Conservation (phyloP, 176 grass and related monocot genomes). For the Triticum timopheevii region DNA sequence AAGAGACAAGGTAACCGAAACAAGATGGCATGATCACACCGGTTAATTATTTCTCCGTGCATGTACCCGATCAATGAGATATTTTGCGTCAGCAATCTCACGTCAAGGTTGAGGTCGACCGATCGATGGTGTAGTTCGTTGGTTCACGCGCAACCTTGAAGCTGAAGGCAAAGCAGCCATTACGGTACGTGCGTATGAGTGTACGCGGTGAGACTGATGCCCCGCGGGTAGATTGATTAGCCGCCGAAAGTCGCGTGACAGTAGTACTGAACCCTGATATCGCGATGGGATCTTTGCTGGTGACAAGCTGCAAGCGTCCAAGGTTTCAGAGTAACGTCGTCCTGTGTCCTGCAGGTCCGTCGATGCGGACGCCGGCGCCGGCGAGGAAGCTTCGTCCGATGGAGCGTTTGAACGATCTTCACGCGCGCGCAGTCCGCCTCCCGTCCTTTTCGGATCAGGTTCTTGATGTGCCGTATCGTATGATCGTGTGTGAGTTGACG, state of each 20-base stretch:
- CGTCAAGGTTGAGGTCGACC: neutral
- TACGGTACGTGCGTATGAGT: neutral
- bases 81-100: neutral
- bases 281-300: neutral
- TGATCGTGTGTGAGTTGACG: neutral
- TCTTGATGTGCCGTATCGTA: neutral
- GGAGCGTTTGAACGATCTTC: neutral
- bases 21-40: neutral
- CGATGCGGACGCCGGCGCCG: neutral
- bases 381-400: neutral
- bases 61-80: neutral
- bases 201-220: neutral
- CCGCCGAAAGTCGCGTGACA: neutral
- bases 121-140: neutral
- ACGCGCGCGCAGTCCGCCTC: neutral
- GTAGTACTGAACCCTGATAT: neutral
- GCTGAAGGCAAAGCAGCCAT: neutral
- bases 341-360: neutral
- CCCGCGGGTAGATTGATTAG: neutral
- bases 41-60: neutral
- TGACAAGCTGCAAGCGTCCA: neutral
- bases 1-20: neutral
- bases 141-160: constrained; percentile 3
- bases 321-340: neutral
- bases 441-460: neutral